Evolutionary conservation across 164 flowering plant species (phyloP).

Genomic region (Magnolia sinica): DNA sequence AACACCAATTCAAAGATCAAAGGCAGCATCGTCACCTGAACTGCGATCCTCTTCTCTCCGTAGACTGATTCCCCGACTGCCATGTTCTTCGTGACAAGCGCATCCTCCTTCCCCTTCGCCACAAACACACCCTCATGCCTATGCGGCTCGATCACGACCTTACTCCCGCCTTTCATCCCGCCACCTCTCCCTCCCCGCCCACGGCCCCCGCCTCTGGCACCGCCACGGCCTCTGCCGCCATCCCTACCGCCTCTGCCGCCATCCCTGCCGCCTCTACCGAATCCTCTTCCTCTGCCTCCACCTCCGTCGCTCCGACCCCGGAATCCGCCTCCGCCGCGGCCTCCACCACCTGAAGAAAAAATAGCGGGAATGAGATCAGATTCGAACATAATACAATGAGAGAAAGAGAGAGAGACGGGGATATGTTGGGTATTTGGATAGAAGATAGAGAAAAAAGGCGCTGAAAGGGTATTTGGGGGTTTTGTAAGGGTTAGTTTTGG

Average conservation of each 20-base stretch:
- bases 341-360: conserved; percentile 2
- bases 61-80: conserved; percentile 90
- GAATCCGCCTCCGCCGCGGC: conserved; percentile 19
- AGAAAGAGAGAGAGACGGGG: not conserved
- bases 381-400: too few relatives aligned
- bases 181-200: conserved; percentile 56
- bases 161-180: conserved; percentile 88
- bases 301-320: conserved; percentile 46
- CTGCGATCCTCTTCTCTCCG: conserved; percentile 84
- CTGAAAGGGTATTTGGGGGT: too few relatives aligned
- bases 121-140: conserved; percentile 87
- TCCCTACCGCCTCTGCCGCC: conserved; percentile 29
- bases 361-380: not conserved
- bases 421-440: not conserved
- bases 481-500: too few relatives aligned
- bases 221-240: conserved; percentile 29
- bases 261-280: conserved; percentile 39
- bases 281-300: conserved; percentile 43
- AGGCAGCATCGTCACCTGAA: conserved; percentile 48
- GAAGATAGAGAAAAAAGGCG: too few relatives aligned
- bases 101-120: conserved; percentile 93
- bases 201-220: conserved; percentile 46
- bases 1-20: not conserved
- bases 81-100: conserved; percentile 85
- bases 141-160: conserved; percentile 80